Conservation (phyloP, 2,329 filamentous ascomycete species). For the Sporothrix globosa region DNA sequence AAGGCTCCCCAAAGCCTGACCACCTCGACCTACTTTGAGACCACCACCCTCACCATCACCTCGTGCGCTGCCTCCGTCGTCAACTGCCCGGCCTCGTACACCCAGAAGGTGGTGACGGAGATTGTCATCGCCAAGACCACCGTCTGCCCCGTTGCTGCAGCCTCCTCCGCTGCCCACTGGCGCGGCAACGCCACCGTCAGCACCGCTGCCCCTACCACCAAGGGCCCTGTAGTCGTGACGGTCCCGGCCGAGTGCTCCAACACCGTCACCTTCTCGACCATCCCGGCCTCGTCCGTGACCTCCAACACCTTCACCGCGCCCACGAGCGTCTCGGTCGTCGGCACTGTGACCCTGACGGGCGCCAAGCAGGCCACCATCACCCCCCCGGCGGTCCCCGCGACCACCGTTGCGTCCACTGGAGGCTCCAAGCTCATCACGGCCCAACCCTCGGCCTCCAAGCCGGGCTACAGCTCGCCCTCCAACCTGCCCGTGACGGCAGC, state of each 20-base stretch:
- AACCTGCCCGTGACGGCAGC: conserved; percentile 33
- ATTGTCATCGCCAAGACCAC: conserved; percentile 39
- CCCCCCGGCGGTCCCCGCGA: background rate
- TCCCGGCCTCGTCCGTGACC: conserved; percentile 35
- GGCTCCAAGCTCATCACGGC: conserved; percentile 2
- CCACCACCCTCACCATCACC: conserved; percentile 41
- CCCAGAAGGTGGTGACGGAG: conserved; percentile 41
- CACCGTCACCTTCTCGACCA: conserved; percentile 37
- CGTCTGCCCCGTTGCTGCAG: conserved; percentile 38
- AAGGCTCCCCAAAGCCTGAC: conserved; percentile 30
- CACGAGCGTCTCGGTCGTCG: conserved; percentile 34
- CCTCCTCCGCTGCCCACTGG: conserved; percentile 26
- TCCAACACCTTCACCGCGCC: conserved; percentile 37
- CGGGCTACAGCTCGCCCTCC: background rate
- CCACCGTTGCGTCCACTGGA: background rate
- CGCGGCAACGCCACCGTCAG: conserved; percentile 11
- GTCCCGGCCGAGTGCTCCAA: conserved; percentile 35
- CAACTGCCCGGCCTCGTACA: conserved; percentile 42
- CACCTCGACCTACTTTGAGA: conserved; percentile 39
- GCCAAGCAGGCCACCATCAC: conserved; percentile 12
- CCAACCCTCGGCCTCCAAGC: background rate
- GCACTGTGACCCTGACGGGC: conserved; percentile 33
- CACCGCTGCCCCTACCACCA: conserved; percentile 16
- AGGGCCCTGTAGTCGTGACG: conserved; percentile 17
- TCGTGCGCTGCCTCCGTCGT: conserved; percentile 40